phyloP scores from a whole-genome alignment of 139 green algal species.

The Picochlorum sp. region DNA sequence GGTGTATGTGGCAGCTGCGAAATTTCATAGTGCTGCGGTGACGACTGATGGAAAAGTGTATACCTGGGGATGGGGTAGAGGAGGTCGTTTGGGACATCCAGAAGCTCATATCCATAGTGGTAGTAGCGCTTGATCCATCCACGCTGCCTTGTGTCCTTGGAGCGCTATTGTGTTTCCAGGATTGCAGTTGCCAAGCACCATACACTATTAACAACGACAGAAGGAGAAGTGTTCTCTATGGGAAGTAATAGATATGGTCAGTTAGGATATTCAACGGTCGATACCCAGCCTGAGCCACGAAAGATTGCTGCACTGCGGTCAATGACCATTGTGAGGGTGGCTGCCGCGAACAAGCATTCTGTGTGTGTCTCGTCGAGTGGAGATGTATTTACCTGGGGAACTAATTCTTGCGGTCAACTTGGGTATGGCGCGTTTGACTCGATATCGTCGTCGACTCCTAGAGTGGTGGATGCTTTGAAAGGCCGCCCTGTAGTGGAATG shows the following conservation, averaged over 20 bases:
- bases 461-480: constrained; percentile 71
- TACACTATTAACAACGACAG: constrained; percentile 61
- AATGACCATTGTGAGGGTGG: constrained; percentile 48
- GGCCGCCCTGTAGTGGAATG: constrained; percentile 51
- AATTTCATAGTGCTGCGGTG: constrained; percentile 82
- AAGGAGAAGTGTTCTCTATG: constrained; percentile 73
- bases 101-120: constrained; percentile 75
- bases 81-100: constrained; percentile 77
- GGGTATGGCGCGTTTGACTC: constrained; percentile 73
- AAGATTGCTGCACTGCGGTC: constrained; percentile 39
- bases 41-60: constrained; percentile 55
- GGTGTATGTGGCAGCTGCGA: constrained; percentile 51
- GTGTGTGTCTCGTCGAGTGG: constrained; percentile 58
- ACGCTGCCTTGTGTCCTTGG: constrained; percentile 34
- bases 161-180: constrained; percentile 13
- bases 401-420: constrained; percentile 67
- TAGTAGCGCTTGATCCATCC: constrained; percentile 53
- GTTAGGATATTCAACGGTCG: constrained; percentile 58
- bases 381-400: constrained; percentile 73
- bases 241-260: constrained; percentile 62
- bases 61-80: constrained; percentile 81
- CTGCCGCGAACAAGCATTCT: constrained; percentile 79
- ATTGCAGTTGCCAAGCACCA: constrained; percentile 82
- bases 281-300: constrained; percentile 66
- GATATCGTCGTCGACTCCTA: constrained; percentile 50